Percentiles rank a stretch among this genome's conserved stretches.
These are phyloP conservation scores for Reticulascus tulasneorum DNA, from an alignment of 2,329 filamentous ascomycete species.

Conservation along the genomic window DNA sequence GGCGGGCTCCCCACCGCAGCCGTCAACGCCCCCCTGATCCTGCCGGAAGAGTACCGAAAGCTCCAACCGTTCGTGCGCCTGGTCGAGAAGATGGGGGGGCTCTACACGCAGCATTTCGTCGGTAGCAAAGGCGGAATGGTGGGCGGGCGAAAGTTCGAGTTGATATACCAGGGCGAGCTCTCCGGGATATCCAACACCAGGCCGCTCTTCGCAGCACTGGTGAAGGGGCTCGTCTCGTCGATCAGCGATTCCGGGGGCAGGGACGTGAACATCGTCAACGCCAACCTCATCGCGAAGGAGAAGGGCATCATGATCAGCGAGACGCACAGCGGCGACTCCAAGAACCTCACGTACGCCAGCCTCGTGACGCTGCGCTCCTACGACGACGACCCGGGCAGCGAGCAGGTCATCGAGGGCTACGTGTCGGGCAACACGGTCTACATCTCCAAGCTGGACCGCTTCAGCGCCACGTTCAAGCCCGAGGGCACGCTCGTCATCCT, in stretches of 20 bases:
- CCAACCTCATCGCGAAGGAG: slow-evolving; percentile 68
- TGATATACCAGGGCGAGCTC: slow-evolving; percentile 73
- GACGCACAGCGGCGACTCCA: slow-evolving; percentile 58
- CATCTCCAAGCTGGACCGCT: slow-evolving; percentile 70
- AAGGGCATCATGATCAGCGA: slow-evolving; percentile 74
- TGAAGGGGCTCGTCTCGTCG: slow-evolving; percentile 69
- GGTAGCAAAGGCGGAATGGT: slow-evolving; percentile 37
- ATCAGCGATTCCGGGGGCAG: slow-evolving; percentile 63
- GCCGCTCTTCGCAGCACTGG: slow-evolving; percentile 72
- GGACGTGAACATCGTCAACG: slow-evolving; percentile 82
- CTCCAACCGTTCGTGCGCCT: slow-evolving; percentile 73
- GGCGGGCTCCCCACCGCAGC: slow-evolving; percentile 72
- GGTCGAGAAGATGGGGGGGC: slow-evolving; percentile 72
- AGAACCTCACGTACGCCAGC: slow-evolving; percentile 63
- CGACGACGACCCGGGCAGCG: slow-evolving; percentile 21
- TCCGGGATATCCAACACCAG: slow-evolving; percentile 69
- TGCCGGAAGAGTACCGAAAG: slow-evolving; percentile 75
- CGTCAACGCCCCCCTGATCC: slow-evolving; percentile 77
- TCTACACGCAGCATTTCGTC: slow-evolving; percentile 75
- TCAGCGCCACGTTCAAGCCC: slow-evolving; percentile 69
- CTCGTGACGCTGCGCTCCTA: slow-evolving; percentile 65
- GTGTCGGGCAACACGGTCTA: slow-evolving; percentile 60
- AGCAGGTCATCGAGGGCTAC: slow-evolving; percentile 60
- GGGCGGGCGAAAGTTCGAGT: slow-evolving; percentile 67
- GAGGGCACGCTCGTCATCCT: slow-evolving; percentile 73